These are phyloP conservation scores for Leptographium procerum DNA, from an alignment of 2,329 filamentous ascomycete genomes.

Conservation along the genomic window DNA sequence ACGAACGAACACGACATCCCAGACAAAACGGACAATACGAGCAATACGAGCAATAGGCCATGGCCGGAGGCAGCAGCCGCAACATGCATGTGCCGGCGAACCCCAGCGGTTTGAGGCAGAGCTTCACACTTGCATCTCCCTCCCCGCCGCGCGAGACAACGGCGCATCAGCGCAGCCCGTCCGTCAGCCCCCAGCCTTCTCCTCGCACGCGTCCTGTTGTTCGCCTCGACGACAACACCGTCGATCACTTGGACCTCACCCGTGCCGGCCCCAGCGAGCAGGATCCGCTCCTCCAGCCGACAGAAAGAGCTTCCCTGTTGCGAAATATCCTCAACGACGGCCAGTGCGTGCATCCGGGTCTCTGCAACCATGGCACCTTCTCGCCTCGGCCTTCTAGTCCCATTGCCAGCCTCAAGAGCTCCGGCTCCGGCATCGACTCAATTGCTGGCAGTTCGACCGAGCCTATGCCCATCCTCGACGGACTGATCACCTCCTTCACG, in stretches of 20 bases:
- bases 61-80: background rate
- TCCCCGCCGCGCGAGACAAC: background rate
- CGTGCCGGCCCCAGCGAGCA: constrained; percentile 14
- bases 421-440: constrained; percentile 21
- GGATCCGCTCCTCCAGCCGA: constrained; percentile 14
- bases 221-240: constrained; percentile 10
- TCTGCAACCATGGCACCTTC: constrained; percentile 65
- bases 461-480: constrained; percentile 26
- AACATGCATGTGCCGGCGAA: constrained; percentile 26
- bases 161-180: background rate
- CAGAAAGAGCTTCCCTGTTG: constrained; percentile 43
- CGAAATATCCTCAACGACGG: constrained; percentile 20
- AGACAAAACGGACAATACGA: too few species aligned
- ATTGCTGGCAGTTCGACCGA: constrained; percentile 5
- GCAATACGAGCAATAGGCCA: background rate
- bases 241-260: constrained; percentile 9
- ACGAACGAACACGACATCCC: too few species aligned
- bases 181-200: constrained; percentile 8
- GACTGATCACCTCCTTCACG: constrained; percentile 24
- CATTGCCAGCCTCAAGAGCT: constrained; percentile 21
- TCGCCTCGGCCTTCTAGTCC: constrained; percentile 53
- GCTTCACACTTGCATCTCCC: constrained; percentile 20
- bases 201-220: constrained; percentile 7
- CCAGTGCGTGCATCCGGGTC: constrained; percentile 31
- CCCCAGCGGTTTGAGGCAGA: constrained; percentile 35